Base-by-base conservation (phyloP, 2,329 filamentous ascomycete genomes). In the Orbilia quercus region DNA sequence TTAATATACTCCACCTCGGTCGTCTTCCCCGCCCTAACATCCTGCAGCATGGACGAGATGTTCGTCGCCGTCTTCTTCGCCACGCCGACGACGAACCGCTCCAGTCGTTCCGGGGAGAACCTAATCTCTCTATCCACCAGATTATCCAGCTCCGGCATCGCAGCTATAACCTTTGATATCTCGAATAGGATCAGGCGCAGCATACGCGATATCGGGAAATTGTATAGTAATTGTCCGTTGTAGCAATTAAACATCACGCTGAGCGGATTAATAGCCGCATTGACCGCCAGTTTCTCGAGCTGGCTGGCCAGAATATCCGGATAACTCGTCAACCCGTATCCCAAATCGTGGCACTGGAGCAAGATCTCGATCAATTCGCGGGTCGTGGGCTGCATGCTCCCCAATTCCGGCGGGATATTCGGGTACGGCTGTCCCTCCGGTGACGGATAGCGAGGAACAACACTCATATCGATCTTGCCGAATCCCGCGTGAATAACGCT, bases 1-100 rank as follows among this genome's bases (percentile, higher is more conserved):
- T 96, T 97, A 76, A 94, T 86, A 78, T 89, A 96, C 48, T 93
- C 87, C 42, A 97, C 86, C 77, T 96, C 92, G 0, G 91, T 92
- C 67, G 84, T 81, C 73, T 82, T 82, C 0, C 90, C 89, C 0
- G 81, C 80, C 9, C 86, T 82, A 11, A 93, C 82, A 77, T 89
- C 87, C 59, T 85, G 84, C 4, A 91, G 82, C 87, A 96, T 92
- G 18, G 83, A 85, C 77, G 87, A 91, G 44, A 70, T 71, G 62
- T 78, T 78, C 23, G 64, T 66, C 1, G 62, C 72, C 9, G 75
- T 78, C 18, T 69, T 60, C 36, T 75, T 75, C 14, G 63, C 66
- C 4, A 76, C 72, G 14, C 65, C 69, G 18, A 86, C 75, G 2
- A 88, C 79, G 58, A 86, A 83, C 0, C 76, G 72, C 22, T 79